Evolutionary conservation across 139 green algal species (phyloP).

Genomic region (Tetratostichococcus sp.): DNA sequence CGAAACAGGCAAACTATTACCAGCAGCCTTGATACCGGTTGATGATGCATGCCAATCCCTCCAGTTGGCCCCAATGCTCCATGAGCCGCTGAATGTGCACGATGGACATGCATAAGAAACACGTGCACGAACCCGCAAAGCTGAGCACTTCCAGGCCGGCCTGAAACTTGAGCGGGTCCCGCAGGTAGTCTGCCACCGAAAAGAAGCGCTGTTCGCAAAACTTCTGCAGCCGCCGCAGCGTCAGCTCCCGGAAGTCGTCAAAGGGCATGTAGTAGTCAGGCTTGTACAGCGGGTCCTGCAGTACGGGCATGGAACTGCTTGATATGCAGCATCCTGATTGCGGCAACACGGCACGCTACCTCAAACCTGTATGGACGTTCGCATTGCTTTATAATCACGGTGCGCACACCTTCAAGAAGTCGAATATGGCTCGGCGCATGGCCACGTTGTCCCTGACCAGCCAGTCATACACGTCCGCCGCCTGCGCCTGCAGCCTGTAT

Average conservation of each 20-base stretch:
- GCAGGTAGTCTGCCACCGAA: slow-evolving; percentile 55
- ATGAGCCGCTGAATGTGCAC: too few species aligned
- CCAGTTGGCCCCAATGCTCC: too few species aligned
- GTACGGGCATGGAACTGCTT: too few species aligned
- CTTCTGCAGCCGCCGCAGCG: slow-evolving; percentile 59
- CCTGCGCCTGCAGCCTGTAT: not conserved
- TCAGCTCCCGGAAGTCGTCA: slow-evolving; percentile 72
- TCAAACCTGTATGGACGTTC: not conserved
- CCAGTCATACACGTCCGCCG: slow-evolving; percentile 34
- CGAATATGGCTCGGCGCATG: slow-evolving; percentile 55
- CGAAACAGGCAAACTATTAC: too few species aligned
- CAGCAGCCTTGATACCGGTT: too few species aligned
- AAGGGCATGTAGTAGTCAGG: slow-evolving; percentile 70
- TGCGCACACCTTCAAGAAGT: slow-evolving; percentile 75
- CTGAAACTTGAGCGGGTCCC: slow-evolving; percentile 36
- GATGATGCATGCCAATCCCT: too few species aligned
- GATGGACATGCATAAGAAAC: too few species aligned
- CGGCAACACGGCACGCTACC: too few species aligned
- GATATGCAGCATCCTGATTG: too few species aligned
- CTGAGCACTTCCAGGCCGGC: slow-evolving; percentile 16
- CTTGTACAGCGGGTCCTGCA: slow-evolving; percentile 68
- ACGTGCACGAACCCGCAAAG: not conserved
- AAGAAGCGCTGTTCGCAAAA: slow-evolving; percentile 68
- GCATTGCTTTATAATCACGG: too few species aligned
- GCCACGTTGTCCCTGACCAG: slow-evolving; percentile 64